Conservation (phyloP, 2,329 filamentous ascomycete species). For the Aspergillus candidus region DNA sequence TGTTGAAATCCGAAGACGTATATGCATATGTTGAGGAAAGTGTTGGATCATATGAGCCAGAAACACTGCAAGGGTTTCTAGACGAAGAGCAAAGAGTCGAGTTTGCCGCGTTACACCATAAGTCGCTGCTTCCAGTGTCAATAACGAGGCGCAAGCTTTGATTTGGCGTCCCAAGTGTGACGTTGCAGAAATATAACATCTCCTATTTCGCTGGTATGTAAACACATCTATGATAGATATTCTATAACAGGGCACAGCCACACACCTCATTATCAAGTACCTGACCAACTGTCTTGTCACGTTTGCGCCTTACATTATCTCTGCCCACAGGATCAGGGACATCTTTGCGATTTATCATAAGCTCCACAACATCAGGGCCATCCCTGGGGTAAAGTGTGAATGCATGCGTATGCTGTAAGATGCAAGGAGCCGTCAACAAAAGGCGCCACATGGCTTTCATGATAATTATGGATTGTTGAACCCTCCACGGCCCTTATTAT, state of each 20-base stretch:
- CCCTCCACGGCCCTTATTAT: constrained; percentile 1
- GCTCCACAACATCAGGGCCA: constrained; percentile 42
- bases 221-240: not conserved
- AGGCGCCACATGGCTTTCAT: constrained; percentile 6
- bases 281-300: constrained; percentile 36
- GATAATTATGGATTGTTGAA: not conserved
- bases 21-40: constrained; percentile 69
- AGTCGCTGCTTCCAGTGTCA: constrained; percentile 58
- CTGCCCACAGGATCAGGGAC: constrained; percentile 42
- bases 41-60: constrained; percentile 50
- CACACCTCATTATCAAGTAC: constrained; percentile 50
- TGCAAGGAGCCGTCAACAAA: constrained; percentile 13
- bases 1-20: constrained; percentile 73
- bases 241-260: not conserved
- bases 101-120: constrained; percentile 52
- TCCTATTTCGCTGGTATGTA: constrained; percentile 25
- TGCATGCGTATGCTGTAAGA: constrained; percentile 12
- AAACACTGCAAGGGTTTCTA: constrained; percentile 38
- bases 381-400: constrained; percentile 30
- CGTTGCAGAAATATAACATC: constrained; percentile 55
- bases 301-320: constrained; percentile 42
- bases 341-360: constrained; percentile 47
- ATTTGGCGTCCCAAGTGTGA: constrained; percentile 51
- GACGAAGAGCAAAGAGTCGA: constrained; percentile 45
- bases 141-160: constrained; percentile 53